Percentiles rank a stretch among this genome's conserved stretches.
Conservation (phyloP, 495 filamentous ascomycete genomes). For the Chaetomidium leptoderma region DNA sequence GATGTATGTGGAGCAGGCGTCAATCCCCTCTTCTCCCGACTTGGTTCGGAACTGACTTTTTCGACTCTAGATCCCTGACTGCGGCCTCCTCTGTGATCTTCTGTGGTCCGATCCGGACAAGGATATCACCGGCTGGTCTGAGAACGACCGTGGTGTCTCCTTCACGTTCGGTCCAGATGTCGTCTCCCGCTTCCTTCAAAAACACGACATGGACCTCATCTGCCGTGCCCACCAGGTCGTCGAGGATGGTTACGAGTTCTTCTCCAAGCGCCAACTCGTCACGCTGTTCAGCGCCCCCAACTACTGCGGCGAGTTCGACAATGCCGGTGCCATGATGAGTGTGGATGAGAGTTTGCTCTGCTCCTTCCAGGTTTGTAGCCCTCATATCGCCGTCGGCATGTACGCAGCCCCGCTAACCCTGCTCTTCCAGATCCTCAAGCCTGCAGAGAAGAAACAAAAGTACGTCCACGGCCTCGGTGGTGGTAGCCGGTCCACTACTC, state of each 20-base stretch:
- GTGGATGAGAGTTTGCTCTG: constrained; percentile 98
- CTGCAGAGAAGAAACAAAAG: constrained; percentile 99
- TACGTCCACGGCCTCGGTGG: constrained; percentile 91
- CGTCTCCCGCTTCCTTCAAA: constrained; percentile 96
- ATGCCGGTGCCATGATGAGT: constrained; percentile 99
- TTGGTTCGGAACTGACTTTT: constrained; percentile 28
- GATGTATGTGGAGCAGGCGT: constrained; percentile 60
- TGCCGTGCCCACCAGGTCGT: constrained; percentile 99
- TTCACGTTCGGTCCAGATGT: constrained; percentile 99
- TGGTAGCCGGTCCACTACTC: constrained; percentile 74
- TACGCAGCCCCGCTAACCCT: constrained; percentile 16
- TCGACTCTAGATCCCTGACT: constrained; percentile 80
- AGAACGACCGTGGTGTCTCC: constrained; percentile 96
- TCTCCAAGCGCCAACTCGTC: constrained; percentile 96
- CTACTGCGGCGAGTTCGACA: constrained; percentile 99
- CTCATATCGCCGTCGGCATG: background rate
- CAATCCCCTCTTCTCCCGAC: background rate
- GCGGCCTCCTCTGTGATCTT: constrained; percentile 93
- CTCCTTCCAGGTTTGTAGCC: constrained; percentile 86
- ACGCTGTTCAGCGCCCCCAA: constrained; percentile 98
- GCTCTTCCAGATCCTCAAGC: constrained; percentile 81
- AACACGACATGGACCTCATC: constrained; percentile 99
- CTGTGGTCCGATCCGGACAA: constrained; percentile 99
- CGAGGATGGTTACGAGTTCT: constrained; percentile 99
- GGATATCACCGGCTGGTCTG: constrained; percentile 99